Evolutionary conservation across 371 early-diverging fungal genomes (phyloP), one percentile per base, ranked within the genome.

Genomic region (Mucor circinelloides): DNA sequence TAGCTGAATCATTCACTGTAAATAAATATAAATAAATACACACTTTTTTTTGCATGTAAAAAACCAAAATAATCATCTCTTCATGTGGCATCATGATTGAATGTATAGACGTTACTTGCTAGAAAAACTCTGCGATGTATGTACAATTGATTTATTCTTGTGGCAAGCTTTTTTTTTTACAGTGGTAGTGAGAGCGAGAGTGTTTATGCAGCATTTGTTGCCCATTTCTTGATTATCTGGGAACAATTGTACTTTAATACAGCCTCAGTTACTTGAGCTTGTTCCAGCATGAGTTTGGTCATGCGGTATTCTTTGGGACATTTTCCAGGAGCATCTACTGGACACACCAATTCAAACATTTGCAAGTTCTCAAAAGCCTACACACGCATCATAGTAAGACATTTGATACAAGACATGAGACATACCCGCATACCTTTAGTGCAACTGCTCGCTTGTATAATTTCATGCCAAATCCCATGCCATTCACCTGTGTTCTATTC

Each of bases 281-380:
- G 82, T 61, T 93, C 91, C 36, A 96, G 68, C 87, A 91, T 85
- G 10, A 91, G 69, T 63, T 88, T 90, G 63, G 88, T 84, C 95
- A 95, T 94, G 27, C 92, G 84, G 69, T 90, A 94, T 73, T 94
- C 94, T 63, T 93, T 94, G 6, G 94, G 94, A 30, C 91, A 90
- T 46, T 89, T 84, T 8, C 84, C 85, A 9, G 74, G 75, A 15
- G 79, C 78, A 27, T 90, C 89, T 9, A 83, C 73, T 0, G 90
- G 89, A 58, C 85, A 80, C 9, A 94, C 84, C 23, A 96, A 67
- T 70, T 93, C 94, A 58, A 91, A 76, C 28, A 81, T 73, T 31
- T 87, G 82, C 15, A 95, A 76, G 42, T 90, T 87, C 69, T 93
- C 93, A 75, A 91, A 91, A 15, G 91, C 91, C 90, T 91, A 63